Base-by-base conservation (phyloP, 192 early-diverging fungal species). In the Diversispora eburnea region DNA sequence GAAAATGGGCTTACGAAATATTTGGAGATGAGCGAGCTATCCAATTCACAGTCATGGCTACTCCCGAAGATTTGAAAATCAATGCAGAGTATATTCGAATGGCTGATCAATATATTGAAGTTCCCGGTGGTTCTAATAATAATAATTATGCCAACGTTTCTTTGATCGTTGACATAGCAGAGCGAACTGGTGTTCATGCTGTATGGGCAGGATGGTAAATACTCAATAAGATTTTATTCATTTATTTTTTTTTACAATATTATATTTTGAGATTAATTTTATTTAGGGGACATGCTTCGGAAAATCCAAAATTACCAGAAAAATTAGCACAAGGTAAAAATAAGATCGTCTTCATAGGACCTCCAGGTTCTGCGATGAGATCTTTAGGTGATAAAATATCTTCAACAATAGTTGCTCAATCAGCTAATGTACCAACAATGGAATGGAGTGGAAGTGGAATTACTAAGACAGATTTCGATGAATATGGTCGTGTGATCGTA, bases 61-160 rank as follows among this genome's bases (percentile, higher is more conserved):
- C 97, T 48, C 95, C 95, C 33, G 96, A 99, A 76, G 97, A 99
- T 86, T 86, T 99, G 73, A 91, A 89, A 78, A 92, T 92, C 67
- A 99, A 99, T 75, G 96, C 97, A 62, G 97, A 99, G 87, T 99
- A 95, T 82, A 97, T 99, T 80, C 90, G 97, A 68, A 95, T 97
- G 95, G 96, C 97, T 2, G 97, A 99, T 81, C 93, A 98, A 84
- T 99, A 93, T 78, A 92, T 99, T 67, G 94, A 98, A 81, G 94
- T 99, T 10, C 97, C 97, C 17, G 96, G 97, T 74, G 97, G 97
- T 59, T 91, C 93, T 72, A 91, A 91, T 85, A 97, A 99, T 86
- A 95, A 98, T 88, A 99, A 99, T 88, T 99, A 99, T 77, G 92
- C 95, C 22, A 99, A 99, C 75, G 96, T 99, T 56, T 93, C 96